Evolutionary conservation across 441 rosid genomes (phyloP).

Genomic region (Capsella rubella): DNA sequence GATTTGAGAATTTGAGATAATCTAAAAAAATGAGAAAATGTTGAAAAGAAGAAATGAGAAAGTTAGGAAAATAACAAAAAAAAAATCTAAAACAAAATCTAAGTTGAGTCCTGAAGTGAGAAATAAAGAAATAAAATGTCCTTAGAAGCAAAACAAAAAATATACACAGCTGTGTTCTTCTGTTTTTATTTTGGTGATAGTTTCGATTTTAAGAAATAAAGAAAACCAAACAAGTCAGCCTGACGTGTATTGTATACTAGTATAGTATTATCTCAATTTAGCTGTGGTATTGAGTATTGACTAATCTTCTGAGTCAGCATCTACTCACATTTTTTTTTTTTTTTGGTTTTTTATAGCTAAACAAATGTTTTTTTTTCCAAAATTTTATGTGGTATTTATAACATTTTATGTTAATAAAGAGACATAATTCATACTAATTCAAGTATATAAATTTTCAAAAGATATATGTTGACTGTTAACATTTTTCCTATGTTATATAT

Average conservation of each 20-base stretch:
- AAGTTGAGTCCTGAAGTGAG: slow-evolving; percentile 40
- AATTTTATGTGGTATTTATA: no score
- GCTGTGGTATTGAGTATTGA: slow-evolving; percentile 34
- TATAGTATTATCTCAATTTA: slow-evolving; percentile 34
- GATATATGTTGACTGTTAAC: not conserved
- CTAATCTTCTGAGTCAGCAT: slow-evolving; percentile 42
- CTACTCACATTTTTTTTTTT: slow-evolving; percentile 28
- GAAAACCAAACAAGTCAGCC: slow-evolving; percentile 35
- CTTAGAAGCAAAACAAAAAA: slow-evolving; percentile 30
- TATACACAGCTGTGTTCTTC: slow-evolving; percentile 36
- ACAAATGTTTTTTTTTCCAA: not conserved
- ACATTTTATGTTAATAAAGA: not conserved
- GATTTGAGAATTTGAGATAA: not conserved
- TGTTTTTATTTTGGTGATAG: slow-evolving; percentile 7
- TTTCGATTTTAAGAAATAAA: slow-evolving; percentile 7
- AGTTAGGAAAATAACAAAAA: not conserved
- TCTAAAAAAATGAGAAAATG: not conserved
- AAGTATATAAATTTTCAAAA: not conserved
- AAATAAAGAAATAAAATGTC: slow-evolving; percentile 39
- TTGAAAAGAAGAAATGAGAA: not conserved
- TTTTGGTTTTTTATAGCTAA: not conserved
- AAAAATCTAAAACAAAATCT: slow-evolving; percentile 12
- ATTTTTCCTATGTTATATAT: not conserved
- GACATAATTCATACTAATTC: not conserved
- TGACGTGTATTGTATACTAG: slow-evolving; percentile 32